Percentiles rank a stretch among this genome's conserved stretches.
Conservation (phyloP, 257 asterid genomes). For the Solanum chmielewskii region DNA sequence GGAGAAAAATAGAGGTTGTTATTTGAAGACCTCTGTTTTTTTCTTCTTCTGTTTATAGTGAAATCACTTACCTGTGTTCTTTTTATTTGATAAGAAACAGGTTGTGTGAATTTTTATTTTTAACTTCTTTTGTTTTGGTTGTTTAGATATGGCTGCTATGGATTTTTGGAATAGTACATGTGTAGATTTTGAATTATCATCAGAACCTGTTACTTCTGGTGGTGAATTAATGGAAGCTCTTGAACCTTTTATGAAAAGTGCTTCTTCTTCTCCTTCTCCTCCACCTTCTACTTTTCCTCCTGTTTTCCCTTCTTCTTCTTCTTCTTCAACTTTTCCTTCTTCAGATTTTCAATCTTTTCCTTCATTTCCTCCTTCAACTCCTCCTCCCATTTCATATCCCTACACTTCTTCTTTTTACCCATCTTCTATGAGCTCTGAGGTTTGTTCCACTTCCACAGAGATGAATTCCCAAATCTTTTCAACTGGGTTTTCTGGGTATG, state of each 20-base stretch:
- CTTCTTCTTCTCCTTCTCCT: slow-evolving; percentile 20
- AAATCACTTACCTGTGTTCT: slow-evolving; percentile 23
- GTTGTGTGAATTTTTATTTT: background rate
- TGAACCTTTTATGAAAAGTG: slow-evolving; percentile 89
- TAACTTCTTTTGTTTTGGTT: background rate
- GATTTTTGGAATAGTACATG: slow-evolving; percentile 51
- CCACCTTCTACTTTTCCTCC: background rate
- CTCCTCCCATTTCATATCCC: slow-evolving; percentile 8
- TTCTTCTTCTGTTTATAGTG: background rate
- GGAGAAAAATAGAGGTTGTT: slow-evolving; percentile 49
- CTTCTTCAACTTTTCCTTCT: background rate
- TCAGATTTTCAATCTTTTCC: background rate
- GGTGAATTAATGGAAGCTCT: slow-evolving; percentile 94
- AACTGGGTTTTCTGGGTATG: slow-evolving; percentile 6
- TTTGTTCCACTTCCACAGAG: slow-evolving; percentile 2
- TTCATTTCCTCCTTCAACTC: background rate
- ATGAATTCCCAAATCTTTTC: background rate
- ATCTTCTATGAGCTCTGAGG: background rate
- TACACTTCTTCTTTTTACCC: slow-evolving; percentile 17
- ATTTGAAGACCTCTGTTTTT: slow-evolving; percentile 42
- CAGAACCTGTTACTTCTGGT: slow-evolving; percentile 50
- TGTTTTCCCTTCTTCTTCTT: background rate
- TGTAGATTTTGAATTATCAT: slow-evolving; percentile 12
- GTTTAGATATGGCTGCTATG: slow-evolving; percentile 44
- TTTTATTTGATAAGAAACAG: slow-evolving; percentile 57